Conservation (phyloP, 768 basidiomycete species). For the Termitomyces sp. region DNA sequence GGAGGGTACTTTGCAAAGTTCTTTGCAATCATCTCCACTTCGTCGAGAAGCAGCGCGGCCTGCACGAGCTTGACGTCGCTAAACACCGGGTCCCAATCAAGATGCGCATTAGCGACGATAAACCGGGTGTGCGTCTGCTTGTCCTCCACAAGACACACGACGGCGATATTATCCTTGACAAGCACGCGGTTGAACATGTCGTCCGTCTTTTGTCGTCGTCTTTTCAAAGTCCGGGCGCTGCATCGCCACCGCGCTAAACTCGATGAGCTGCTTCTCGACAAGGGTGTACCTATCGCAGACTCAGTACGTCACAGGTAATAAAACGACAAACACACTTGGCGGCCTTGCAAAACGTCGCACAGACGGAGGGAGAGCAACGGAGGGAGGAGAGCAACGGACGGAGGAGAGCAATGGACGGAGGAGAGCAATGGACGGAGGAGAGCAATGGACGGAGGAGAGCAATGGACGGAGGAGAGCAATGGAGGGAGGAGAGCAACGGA, state of each 20-base stretch:
- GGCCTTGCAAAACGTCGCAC: too few species aligned
- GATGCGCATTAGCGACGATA: slow-evolving; percentile 86
- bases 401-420: too few species aligned
- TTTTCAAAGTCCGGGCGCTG: slow-evolving; percentile 92
- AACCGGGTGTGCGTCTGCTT: slow-evolving; percentile 81
- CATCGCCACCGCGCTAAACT: slow-evolving; percentile 91
- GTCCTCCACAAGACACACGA: slow-evolving; percentile 83
- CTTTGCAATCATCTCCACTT: slow-evolving; percentile 86
- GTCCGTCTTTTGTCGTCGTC: too few species aligned
- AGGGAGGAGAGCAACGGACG: too few species aligned
- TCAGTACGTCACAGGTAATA: too few species aligned
- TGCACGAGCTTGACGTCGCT: slow-evolving; percentile 98
- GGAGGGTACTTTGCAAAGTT: slow-evolving; percentile 82
- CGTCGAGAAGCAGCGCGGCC: slow-evolving; percentile 86
- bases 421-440: too few species aligned
- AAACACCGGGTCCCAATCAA: slow-evolving; percentile 89
- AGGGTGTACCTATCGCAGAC: slow-evolving; percentile 91
- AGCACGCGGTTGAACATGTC: slow-evolving; percentile 99
- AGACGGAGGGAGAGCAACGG: too few species aligned
- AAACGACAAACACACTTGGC: too few species aligned
- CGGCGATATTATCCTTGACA: slow-evolving; percentile 90
- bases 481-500: too few species aligned
- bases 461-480: too few species aligned
- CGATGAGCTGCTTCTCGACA: slow-evolving; percentile 89
- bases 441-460: too few species aligned